Base-by-base conservation (phyloP, 139 green algal species). In the Volvox africanus region DNA sequence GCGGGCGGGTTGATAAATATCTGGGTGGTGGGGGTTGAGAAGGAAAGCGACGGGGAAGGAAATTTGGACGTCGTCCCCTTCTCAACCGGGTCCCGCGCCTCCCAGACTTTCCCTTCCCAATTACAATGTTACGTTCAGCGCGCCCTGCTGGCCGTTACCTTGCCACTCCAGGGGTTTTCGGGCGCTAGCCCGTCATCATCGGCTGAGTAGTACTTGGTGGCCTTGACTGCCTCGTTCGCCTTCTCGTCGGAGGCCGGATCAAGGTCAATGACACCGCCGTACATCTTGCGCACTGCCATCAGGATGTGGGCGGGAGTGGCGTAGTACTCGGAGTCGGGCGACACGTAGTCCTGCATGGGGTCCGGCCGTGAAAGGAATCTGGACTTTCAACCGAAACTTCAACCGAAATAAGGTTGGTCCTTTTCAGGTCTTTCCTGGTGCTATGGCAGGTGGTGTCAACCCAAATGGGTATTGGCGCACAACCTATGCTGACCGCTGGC, bases 1-100 rank as follows among this genome's bases (percentile, higher is more conserved):
- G 28, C 28, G 21, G 87, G 87, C 44, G 87, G 87, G 87, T 91
- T 86, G 87, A 86, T 79, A 77, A 80, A 91, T 21, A 91, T 37
- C 85, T 89, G 61, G 61, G 77, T n/a, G 77, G 14, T 16, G 77
- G 35, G 19, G 62, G 62, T 69, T 19, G 77, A 26, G 55, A 75
- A 75, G 80, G 55, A 30, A 30, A 17, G 32, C n/a, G 55, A 16
- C 13, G 55, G 73, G 80, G 68, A 26, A 22, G 68, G 68, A 26
- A 77, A n/a, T n/a, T n/a, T n/a, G n/a, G n/a, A n/a, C n/a, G n/a
- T n/a, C n/a, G n/a, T n/a, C n/a, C n/a, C n/a, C n/a, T n/a, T n/a
- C n/a, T n/a, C n/a, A n/a, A 55, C 44, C 44, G 5, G 44, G 44
- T 55, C 44, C 44, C 5, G 44, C 9, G 44, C 9, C 44, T 55